Evolutionary conservation across 1,284 basidiomycete genomes (phyloP).

Genomic region (Tranzscheliella williamsii): DNA sequence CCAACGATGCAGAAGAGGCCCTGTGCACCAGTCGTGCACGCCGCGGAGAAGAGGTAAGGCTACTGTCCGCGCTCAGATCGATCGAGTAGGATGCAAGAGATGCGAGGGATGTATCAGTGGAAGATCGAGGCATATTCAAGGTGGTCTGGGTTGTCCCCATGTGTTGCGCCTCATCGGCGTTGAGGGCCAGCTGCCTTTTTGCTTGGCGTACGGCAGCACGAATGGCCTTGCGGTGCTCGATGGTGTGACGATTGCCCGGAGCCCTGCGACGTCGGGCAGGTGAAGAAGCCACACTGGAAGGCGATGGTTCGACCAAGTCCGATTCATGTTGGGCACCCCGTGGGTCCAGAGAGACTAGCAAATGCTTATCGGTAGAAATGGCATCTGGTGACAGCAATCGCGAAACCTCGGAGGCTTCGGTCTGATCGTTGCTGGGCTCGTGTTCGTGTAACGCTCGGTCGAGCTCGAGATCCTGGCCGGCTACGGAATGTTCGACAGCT

Average conservation of each 20-base stretch:
- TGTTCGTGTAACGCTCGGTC: not conserved
- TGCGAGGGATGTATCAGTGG: too few species aligned
- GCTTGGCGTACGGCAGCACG: slow-evolving; percentile 32
- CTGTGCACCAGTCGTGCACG: slow-evolving; percentile 4
- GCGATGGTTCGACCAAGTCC: slow-evolving; percentile 3
- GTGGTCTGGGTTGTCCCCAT: too few species aligned
- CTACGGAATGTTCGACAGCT: slow-evolving; percentile 18
- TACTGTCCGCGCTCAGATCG: slow-evolving; percentile 31
- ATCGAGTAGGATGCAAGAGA: slow-evolving; percentile 32
- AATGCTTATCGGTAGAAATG: too few species aligned
- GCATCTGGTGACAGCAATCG: not conserved
- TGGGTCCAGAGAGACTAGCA: too few species aligned
- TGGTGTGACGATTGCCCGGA: slow-evolving; percentile 48
- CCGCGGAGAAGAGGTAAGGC: slow-evolving; percentile 27
- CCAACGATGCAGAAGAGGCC: slow-evolving; percentile 17
- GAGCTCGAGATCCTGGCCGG: slow-evolving; percentile 13
- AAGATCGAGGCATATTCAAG: too few species aligned
- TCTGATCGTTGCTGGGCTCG: not conserved
- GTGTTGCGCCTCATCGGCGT: too few species aligned
- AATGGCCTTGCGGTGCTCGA: slow-evolving; percentile 44
- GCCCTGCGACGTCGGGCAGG: slow-evolving; percentile 28
- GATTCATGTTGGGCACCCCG: too few species aligned
- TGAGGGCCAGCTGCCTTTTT: slow-evolving; percentile 18
- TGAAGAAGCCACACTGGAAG: slow-evolving; percentile 1
- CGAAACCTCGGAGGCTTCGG: not conserved